These are phyloP conservation scores for Botryobasidium botryosum DNA, from an alignment of 768 basidiomycete genomes.

Conservation along the genomic window DNA sequence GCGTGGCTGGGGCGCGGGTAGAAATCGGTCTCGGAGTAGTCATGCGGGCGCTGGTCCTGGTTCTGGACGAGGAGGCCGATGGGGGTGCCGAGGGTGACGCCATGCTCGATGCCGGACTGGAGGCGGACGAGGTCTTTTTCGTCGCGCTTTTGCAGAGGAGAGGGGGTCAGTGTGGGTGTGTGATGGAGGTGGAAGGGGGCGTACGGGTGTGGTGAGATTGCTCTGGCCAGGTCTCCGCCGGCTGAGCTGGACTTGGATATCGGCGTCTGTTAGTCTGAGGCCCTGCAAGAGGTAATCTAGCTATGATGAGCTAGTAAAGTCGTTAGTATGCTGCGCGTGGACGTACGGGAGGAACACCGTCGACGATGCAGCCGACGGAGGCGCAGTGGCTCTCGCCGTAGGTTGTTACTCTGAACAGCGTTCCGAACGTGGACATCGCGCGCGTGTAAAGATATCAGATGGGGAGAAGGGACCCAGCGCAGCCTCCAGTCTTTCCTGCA, in stretches of 20 bases:
- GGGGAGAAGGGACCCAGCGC: background rate
- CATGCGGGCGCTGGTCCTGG: conserved; percentile 95
- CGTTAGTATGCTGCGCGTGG: conserved; percentile 4
- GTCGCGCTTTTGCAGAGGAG: conserved; percentile 41
- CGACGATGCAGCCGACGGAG: conserved; percentile 93
- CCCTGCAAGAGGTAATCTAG: conserved; percentile 39
- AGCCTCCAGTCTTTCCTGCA: too few species aligned
- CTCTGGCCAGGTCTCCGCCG: conserved; percentile 90
- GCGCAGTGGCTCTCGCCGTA: conserved; percentile 97
- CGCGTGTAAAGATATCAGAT: background rate
- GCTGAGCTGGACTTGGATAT: conserved; percentile 83
- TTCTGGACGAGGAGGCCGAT: conserved; percentile 94
- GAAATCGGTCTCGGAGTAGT: conserved; percentile 95
- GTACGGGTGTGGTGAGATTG: conserved; percentile 85
- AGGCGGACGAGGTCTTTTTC: conserved; percentile 90
- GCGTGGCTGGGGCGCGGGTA: conserved; percentile 97
- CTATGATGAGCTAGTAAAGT: background rate
- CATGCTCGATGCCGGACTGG: conserved; percentile 87
- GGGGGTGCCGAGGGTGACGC: conserved; percentile 91
- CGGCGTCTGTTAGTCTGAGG: conserved; percentile 54
- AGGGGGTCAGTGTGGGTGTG: background rate
- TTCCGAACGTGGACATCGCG: conserved; percentile 89
- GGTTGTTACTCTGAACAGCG: conserved; percentile 84
- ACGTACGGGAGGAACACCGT: conserved; percentile 88
- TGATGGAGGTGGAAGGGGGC: conserved; percentile 18